Conservation (phyloP, 768 basidiomycete species). For the Boletellus sp. region DNA sequence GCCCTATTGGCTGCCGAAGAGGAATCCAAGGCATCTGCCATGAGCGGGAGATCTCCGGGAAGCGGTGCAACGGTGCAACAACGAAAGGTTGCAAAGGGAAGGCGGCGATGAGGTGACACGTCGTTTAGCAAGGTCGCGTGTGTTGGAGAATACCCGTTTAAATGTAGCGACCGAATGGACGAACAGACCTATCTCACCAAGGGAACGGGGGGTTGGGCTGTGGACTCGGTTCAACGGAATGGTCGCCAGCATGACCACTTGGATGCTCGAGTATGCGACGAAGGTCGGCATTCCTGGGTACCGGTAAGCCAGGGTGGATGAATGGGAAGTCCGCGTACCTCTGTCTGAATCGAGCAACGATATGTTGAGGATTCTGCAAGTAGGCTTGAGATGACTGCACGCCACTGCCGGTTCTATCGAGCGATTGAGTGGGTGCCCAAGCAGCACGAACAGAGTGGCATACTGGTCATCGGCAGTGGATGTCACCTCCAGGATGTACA, state of each 20-base stretch:
- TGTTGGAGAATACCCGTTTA: slow-evolving; percentile 7
- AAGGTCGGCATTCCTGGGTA: slow-evolving; percentile 48
- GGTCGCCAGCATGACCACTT: slow-evolving; percentile 10
- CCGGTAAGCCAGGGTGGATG: slow-evolving; percentile 8
- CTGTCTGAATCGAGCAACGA: slow-evolving; percentile 64
- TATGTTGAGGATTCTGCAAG: slow-evolving; percentile 42
- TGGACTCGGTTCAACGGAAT: slow-evolving; percentile 5
- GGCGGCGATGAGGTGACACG: slow-evolving; percentile 25
- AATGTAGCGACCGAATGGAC: neutral
- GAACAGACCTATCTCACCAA: neutral
- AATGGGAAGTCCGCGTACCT: slow-evolving; percentile 39
- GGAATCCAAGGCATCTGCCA: slow-evolving; percentile 30
- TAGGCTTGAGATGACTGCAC: slow-evolving; percentile 29
- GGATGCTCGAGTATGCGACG: slow-evolving; percentile 58
- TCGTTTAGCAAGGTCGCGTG: neutral
- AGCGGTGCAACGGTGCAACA: slow-evolving; percentile 24
- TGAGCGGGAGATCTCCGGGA: slow-evolving; percentile 15
- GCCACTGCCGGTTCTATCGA: slow-evolving; percentile 5
- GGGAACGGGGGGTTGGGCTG: slow-evolving; percentile 10
- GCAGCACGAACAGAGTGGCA: slow-evolving; percentile 1
- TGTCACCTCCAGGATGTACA: slow-evolving; percentile 74
- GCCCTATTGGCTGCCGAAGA: slow-evolving; percentile 41
- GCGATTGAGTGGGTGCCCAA: neutral
- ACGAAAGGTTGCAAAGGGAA: slow-evolving; percentile 36
- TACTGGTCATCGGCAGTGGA: slow-evolving; percentile 45